Conservation (phyloP, 352 stramenopile species). For the Pythium insidiosum region DNA sequence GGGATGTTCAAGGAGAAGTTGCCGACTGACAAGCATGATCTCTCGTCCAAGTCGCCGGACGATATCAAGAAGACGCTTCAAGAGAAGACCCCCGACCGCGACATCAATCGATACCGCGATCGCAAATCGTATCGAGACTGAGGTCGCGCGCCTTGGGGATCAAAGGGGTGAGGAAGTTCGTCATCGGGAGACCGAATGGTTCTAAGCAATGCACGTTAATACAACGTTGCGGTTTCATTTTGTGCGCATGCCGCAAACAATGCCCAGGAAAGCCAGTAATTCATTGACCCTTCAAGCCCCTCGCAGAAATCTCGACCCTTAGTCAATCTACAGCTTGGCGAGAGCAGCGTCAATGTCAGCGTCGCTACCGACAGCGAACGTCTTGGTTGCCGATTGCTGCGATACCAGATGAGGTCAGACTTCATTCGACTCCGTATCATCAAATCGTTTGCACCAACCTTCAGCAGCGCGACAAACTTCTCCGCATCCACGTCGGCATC, state of each 20-base stretch:
- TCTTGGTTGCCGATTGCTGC: conserved; percentile 47
- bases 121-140: conserved; percentile 2
- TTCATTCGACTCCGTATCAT: neutral
- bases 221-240: no score
- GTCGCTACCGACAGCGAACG: conserved; percentile 55
- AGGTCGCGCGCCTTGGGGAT: no score
- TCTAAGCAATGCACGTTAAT: no score
- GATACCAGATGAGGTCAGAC: neutral
- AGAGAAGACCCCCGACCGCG: conserved; percentile 8
- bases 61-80: conserved; percentile 20
- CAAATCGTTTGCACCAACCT: conserved; percentile 12
- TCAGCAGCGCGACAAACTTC: conserved; percentile 60
- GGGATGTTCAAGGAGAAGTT: conserved; percentile 19
- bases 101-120: conserved; percentile 10
- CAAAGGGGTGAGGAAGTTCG: no score
- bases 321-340: conserved; percentile 66
- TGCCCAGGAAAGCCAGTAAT: no score
- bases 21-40: conserved; percentile 12
- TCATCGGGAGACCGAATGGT: no score
- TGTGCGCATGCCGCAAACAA: no score
- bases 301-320: no score
- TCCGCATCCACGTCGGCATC: conserved; percentile 38
- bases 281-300: no score
- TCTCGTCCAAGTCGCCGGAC: conserved; percentile 16
- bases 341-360: conserved; percentile 47